phyloP scores from a whole-genome alignment of 2,329 filamentous ascomycete species.

The Fusarium cyanostomum region DNA sequence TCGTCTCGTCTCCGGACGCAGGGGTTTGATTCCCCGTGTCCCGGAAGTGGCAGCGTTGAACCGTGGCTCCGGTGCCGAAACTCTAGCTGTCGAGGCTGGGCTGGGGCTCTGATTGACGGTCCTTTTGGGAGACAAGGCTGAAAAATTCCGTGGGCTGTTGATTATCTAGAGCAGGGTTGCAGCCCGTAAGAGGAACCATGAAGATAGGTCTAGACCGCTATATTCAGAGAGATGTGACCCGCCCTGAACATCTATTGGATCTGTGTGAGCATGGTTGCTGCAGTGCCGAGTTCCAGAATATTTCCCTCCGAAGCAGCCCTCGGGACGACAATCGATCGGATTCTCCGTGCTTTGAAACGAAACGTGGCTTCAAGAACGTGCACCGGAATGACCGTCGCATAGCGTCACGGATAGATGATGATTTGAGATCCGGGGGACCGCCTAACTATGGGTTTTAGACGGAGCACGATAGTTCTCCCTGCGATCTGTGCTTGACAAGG shows the following conservation, averaged over 20 bases:
- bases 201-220: conserved; percentile 12
- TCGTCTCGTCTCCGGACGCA: conserved; percentile 30
- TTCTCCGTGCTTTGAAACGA: background rate
- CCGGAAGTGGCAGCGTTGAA: conserved; percentile 40
- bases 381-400: conserved; percentile 1
- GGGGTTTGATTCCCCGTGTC: conserved; percentile 35
- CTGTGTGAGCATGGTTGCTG: conserved; percentile 15
- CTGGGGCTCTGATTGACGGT: conserved; percentile 19
- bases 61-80: conserved; percentile 43
- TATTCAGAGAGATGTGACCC: conserved; percentile 33
- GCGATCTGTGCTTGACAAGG: background rate
- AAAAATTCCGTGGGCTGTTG: conserved; percentile 16
- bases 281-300: conserved; percentile 25
- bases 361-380: conserved; percentile 1
- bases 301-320: conserved; percentile 15
- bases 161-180: conserved; percentile 31
- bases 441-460: background rate
- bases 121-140: conserved; percentile 15
- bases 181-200: conserved; percentile 25
- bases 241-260: conserved; percentile 20
- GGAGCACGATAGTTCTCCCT: background rate
- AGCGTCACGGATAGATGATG: conserved; percentile 2
- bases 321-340: conserved; percentile 4
- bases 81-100: conserved; percentile 32
- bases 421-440: background rate